phyloP scores from a whole-genome alignment of 495 filamentous ascomycete species.

The Apodospora peruviana region DNA sequence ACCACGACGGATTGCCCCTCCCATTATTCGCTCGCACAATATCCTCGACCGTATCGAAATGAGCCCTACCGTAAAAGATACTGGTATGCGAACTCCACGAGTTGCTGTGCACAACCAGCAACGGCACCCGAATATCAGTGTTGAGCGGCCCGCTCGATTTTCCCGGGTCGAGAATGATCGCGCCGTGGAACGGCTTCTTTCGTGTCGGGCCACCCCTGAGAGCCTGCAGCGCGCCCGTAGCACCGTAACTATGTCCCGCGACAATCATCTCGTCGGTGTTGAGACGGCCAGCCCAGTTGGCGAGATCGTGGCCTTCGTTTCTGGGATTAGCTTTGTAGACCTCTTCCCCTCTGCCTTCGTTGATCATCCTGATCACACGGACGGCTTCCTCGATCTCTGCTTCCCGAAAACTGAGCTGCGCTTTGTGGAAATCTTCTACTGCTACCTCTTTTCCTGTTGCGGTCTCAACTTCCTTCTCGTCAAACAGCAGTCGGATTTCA shows the following conservation, averaged over 20 bases:
- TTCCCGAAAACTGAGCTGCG: conserved; percentile 46
- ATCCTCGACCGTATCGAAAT: conserved; percentile 46
- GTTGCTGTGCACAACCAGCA: conserved; percentile 45
- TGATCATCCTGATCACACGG: conserved; percentile 35
- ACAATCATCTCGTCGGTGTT: conserved; percentile 38
- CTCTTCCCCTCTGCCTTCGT: conserved; percentile 31
- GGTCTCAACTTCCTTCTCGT: conserved; percentile 22
- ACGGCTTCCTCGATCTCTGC: conserved; percentile 50
- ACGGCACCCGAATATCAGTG: conserved; percentile 41
- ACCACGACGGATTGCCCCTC: conserved; percentile 40
- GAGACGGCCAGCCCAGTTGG: conserved; percentile 28
- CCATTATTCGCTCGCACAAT: conserved; percentile 33
- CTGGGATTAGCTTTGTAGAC: conserved; percentile 29
- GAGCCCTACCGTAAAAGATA: conserved; percentile 44
- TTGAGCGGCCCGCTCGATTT: conserved; percentile 49
- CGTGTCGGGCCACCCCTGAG: conserved; percentile 33
- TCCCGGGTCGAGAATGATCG: conserved; percentile 46
- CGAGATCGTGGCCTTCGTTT: conserved; percentile 25
- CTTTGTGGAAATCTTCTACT: conserved; percentile 34
- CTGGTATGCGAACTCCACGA: conserved; percentile 43
- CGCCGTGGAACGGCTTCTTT: conserved; percentile 34
- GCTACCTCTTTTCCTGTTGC: conserved; percentile 13
- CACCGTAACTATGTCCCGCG: conserved; percentile 49
- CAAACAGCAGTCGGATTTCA: conserved; percentile 23
- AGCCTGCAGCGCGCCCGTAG: conserved; percentile 46